A percentile compares a stretch with the other conserved stretches of the same genome.
These are phyloP conservation scores for Cladobotryum mycophilum DNA, from an alignment of 2,329 filamentous ascomycete genomes.

Conservation along the genomic window DNA sequence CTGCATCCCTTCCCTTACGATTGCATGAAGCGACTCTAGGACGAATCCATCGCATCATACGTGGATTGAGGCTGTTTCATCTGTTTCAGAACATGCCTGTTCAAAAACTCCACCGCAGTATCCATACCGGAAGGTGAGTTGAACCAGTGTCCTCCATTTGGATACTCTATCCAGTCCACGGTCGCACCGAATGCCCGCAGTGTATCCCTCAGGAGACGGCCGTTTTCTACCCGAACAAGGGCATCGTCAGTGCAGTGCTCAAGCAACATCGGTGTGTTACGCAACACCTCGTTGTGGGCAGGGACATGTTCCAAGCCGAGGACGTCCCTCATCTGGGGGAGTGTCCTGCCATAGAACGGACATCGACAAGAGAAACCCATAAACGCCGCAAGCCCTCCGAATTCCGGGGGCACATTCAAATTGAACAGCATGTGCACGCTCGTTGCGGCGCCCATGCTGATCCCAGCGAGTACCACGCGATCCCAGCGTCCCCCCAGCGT, in stretches of 20 bases:
- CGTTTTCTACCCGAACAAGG: constrained; percentile 32
- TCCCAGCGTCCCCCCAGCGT: constrained; percentile 31
- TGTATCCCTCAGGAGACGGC: constrained; percentile 27
- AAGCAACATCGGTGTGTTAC: constrained; percentile 37
- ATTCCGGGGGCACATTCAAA: constrained; percentile 19
- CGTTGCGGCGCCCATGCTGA: constrained; percentile 41
- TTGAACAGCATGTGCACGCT: constrained; percentile 32
- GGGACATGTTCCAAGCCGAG: constrained; percentile 23
- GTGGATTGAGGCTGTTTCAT: no score
- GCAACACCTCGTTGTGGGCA: constrained; percentile 25
- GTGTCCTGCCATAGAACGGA: constrained; percentile 27
- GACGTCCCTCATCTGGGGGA: constrained; percentile 26
- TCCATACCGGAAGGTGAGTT: constrained; percentile 38
- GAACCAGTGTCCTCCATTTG: constrained; percentile 38
- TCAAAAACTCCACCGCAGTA: constrained; percentile 32
- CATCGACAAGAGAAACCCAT: constrained; percentile 33
- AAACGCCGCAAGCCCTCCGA: constrained; percentile 23
- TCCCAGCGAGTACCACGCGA: constrained; percentile 37
- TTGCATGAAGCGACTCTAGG: no score
- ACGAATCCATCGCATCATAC: no score
- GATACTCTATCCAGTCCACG: constrained; percentile 37
- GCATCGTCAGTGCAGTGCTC: constrained; percentile 41
- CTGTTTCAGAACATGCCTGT: background rate
- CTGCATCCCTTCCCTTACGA: no score
- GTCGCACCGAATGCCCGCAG: constrained; percentile 31